Evolutionary conservation across 78 protist genomes (phyloP).

Genomic region (Carpediemonas membranifera): DNA sequence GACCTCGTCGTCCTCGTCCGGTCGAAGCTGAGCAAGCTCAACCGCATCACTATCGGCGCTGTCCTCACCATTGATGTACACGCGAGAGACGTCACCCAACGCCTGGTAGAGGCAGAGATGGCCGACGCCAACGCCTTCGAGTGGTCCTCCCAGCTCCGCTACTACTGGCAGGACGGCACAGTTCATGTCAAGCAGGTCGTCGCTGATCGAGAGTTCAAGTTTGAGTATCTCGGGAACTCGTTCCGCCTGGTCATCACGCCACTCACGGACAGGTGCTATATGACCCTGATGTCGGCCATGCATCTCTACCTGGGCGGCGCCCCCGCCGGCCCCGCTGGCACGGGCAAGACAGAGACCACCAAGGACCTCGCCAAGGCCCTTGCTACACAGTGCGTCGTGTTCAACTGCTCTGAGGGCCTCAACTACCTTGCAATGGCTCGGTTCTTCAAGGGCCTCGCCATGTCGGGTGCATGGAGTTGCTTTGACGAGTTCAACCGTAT

Average conservation of each 20-base stretch:
- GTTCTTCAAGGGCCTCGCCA: slow-evolving; percentile 46
- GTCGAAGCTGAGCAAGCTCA: slow-evolving; percentile 32
- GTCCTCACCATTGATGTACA: slow-evolving; percentile 25
- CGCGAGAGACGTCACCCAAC: slow-evolving; percentile 9
- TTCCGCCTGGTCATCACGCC: slow-evolving; percentile 67
- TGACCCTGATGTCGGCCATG: slow-evolving; percentile 69
- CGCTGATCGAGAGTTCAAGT: slow-evolving; percentile 44
- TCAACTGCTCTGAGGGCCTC: slow-evolving; percentile 74
- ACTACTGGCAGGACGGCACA: slow-evolving; percentile 58
- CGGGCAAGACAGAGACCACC: slow-evolving; percentile 71
- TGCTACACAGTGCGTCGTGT: slow-evolving; percentile 66
- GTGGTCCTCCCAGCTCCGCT: slow-evolving; percentile 71
- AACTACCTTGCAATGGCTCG: slow-evolving; percentile 33
- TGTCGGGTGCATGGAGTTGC: slow-evolving; percentile 45
- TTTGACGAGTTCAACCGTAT: slow-evolving; percentile 59
- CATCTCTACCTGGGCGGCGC: slow-evolving; percentile 72
- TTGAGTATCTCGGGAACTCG: slow-evolving; percentile 79
- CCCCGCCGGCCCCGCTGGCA: slow-evolving; percentile 79
- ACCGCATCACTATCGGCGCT: slow-evolving; percentile 20
- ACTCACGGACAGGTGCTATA: slow-evolving; percentile 66
- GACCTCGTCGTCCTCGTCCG: slow-evolving; percentile 27
- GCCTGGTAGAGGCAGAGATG: not conserved
- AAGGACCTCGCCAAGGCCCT: slow-evolving; percentile 68
- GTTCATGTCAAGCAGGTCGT: slow-evolving; percentile 26
- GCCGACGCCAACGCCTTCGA: slow-evolving; percentile 34